Evolutionary conservation across 1,284 basidiomycete species (phyloP).

Genomic region (Ganoderma sp.): DNA sequence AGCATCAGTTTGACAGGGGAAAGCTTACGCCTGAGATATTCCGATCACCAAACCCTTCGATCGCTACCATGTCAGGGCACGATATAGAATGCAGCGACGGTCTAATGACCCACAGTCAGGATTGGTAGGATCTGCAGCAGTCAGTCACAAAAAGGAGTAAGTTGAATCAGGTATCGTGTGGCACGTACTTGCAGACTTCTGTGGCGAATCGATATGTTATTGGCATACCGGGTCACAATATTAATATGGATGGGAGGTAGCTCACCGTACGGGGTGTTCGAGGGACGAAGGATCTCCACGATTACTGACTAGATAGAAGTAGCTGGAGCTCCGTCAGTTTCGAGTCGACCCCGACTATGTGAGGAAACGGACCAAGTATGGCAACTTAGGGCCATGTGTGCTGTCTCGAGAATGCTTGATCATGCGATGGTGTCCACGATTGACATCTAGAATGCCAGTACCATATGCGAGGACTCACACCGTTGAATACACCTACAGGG

Average conservation of each 20-base stretch:
- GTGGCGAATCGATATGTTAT: neutral
- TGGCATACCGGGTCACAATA: neutral
- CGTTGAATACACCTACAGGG: neutral
- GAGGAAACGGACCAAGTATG: neutral
- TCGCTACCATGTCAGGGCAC: neutral
- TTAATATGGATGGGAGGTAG: neutral
- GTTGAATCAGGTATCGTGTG: neutral
- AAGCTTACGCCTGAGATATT: neutral
- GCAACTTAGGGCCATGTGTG: conserved; percentile 3
- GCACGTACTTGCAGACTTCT: conserved; percentile 1
- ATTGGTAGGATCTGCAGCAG: neutral
- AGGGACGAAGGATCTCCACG: neutral
- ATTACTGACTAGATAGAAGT: neutral
- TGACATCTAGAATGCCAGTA: neutral
- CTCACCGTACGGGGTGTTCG: neutral
- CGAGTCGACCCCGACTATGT: neutral
- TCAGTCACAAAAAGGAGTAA: neutral
- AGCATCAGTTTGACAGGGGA: neutral
- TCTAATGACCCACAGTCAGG: neutral
- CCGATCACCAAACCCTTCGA: conserved; percentile 2
- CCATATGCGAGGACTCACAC: neutral
- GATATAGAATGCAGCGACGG: neutral
- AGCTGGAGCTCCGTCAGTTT: neutral
- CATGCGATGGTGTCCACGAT: neutral
- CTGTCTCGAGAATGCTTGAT: conserved; percentile 1